phyloP scores from a whole-genome alignment of 495 filamentous ascomycete species.

The Penicillium steckii region DNA sequence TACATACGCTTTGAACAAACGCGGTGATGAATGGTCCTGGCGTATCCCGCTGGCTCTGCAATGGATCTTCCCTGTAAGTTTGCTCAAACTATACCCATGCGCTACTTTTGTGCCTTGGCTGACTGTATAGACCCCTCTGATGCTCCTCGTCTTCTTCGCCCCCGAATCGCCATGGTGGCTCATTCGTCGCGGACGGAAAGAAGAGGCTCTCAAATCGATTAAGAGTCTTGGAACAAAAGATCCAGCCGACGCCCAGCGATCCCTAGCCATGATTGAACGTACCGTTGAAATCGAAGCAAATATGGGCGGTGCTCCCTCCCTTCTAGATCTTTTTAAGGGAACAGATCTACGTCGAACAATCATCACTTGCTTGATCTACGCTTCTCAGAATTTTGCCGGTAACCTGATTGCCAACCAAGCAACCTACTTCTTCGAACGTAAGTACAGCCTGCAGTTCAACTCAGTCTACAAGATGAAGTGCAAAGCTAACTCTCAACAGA shows the following conservation, averaged over 20 bases:
- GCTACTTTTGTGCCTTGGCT: background rate
- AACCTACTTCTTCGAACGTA: slow-evolving; percentile 29
- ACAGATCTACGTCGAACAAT: slow-evolving; percentile 65
- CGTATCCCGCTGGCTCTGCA: slow-evolving; percentile 63
- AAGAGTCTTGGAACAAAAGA: slow-evolving; percentile 57
- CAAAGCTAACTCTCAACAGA: slow-evolving; percentile 18
- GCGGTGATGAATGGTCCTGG: slow-evolving; percentile 54
- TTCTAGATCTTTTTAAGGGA: slow-evolving; percentile 67
- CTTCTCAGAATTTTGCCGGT: slow-evolving; percentile 39
- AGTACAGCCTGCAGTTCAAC: slow-evolving; percentile 2
- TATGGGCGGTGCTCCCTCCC: slow-evolving; percentile 53
- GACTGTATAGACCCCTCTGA: slow-evolving; percentile 48
- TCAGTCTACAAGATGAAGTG: background rate
- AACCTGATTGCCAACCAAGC: slow-evolving; percentile 28
- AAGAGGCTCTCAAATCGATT: slow-evolving; percentile 61
- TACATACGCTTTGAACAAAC: slow-evolving; percentile 55
- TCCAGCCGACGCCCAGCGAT: slow-evolving; percentile 59
- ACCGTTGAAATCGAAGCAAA: slow-evolving; percentile 66
- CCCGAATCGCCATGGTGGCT: slow-evolving; percentile 68
- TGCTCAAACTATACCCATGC: background rate
- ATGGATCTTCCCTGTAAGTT: slow-evolving; percentile 69
- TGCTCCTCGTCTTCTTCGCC: slow-evolving; percentile 60
- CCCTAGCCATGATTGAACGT: slow-evolving; percentile 72
- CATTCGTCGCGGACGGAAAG: slow-evolving; percentile 54
- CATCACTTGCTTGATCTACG: slow-evolving; percentile 59